Percentiles rank a stretch among this genome's conserved stretches.
Evolutionary conservation across 2,329 filamentous ascomycete genomes (phyloP).

Genomic region (Sclerotinia glacialis): DNA sequence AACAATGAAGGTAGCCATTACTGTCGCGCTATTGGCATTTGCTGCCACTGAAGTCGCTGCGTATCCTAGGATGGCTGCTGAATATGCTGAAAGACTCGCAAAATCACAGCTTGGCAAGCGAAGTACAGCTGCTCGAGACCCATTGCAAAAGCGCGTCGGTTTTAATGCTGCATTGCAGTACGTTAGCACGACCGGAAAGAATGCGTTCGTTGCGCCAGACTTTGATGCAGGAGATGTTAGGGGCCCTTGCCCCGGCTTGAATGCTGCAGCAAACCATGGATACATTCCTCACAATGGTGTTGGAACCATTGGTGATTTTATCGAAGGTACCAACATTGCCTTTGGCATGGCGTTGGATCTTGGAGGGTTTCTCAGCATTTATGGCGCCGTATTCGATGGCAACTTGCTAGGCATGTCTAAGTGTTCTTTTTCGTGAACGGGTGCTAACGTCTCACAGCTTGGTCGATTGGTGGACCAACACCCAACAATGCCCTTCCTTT

Average conservation of each 20-base stretch:
- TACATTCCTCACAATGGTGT: constrained; percentile 43
- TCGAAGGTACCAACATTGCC: constrained; percentile 33
- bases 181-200: constrained; percentile 18
- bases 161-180: constrained; percentile 15
- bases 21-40: neutral
- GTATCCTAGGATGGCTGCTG: neutral
- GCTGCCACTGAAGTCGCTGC: constrained; percentile 3
- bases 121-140: constrained; percentile 6
- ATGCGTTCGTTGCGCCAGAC: constrained; percentile 27
- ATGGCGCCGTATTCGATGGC: constrained; percentile 5
- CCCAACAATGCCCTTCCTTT: constrained; percentile 23
- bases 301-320: constrained; percentile 33
- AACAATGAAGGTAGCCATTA: neutral
- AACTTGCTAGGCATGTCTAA: neutral
- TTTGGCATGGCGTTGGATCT: constrained; percentile 19
- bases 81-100: constrained; percentile 6
- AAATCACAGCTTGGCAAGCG: constrained; percentile 9
- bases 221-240: constrained; percentile 28
- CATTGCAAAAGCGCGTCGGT: neutral
- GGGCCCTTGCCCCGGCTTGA: constrained; percentile 42
- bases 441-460: neutral
- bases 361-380: constrained; percentile 2
- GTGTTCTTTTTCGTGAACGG: neutral
- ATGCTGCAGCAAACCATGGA: constrained; percentile 45
- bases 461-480: constrained; percentile 15